These are phyloP conservation scores for Metschnikowia matae DNA, from an alignment of 805 yeast species.

Conservation along the genomic window DNA sequence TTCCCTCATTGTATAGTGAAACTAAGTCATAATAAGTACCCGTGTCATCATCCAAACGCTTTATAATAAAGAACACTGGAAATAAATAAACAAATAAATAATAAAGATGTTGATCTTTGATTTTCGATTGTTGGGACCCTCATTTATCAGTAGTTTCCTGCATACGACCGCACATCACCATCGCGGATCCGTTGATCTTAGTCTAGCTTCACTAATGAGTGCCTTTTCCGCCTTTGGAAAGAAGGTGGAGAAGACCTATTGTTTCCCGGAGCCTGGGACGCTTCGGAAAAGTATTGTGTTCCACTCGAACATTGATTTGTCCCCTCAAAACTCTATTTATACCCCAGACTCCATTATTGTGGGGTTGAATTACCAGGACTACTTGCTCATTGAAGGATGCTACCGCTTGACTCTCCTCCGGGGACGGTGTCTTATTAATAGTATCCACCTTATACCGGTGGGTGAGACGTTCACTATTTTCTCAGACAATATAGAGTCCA, in stretches of 20 bases:
- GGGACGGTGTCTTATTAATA: slow-evolving; percentile 47
- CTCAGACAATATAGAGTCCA: slow-evolving; percentile 33
- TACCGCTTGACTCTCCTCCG: slow-evolving; percentile 39
- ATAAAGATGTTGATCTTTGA: too few relatives aligned
- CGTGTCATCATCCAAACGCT: too few relatives aligned
- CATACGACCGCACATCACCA: neutral
- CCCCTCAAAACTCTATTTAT: slow-evolving; percentile 11
- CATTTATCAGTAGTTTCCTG: neutral
- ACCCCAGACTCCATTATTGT: slow-evolving; percentile 18
- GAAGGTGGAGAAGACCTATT: slow-evolving; percentile 5
- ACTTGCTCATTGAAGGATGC: slow-evolving; percentile 46
- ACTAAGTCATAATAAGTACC: too few relatives aligned
- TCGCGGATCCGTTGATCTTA: neutral
- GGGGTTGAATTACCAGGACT: slow-evolving; percentile 43
- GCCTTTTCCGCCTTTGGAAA: slow-evolving; percentile 16
- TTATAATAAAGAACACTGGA: too few relatives aligned
- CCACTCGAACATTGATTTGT: slow-evolving; percentile 6
- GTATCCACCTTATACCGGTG: slow-evolving; percentile 27
- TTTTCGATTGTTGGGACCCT: too few relatives aligned
- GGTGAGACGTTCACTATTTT: slow-evolving; percentile 22
- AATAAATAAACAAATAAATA: too few relatives aligned
- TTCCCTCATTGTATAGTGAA: too few relatives aligned
- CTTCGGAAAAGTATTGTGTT: slow-evolving; percentile 6
- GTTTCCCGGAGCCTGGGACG: slow-evolving; percentile 10
- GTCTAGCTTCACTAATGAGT: slow-evolving; percentile 8